These are phyloP conservation scores for Chrysoporthe deuterocubensis DNA, from an alignment of 2,329 filamentous ascomycete genomes.

Conservation along the genomic window DNA sequence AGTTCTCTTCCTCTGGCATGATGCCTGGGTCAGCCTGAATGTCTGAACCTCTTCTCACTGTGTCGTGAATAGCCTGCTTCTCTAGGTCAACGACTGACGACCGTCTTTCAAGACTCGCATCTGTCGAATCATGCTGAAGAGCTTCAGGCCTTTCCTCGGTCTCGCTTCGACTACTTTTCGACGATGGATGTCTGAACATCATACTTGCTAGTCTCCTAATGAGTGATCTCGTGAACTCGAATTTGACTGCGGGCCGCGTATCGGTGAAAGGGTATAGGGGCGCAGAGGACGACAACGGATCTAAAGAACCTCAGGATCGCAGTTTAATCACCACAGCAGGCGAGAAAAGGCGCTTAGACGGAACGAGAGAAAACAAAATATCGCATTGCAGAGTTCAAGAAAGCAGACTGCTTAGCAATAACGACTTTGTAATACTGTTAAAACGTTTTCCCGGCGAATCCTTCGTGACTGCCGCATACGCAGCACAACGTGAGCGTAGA, in stretches of 20 bases:
- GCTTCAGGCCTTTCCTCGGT: background rate
- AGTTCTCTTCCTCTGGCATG: background rate
- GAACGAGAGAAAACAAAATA: background rate
- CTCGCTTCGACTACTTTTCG: conserved; percentile 9
- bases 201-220: background rate
- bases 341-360: background rate
- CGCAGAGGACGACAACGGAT: background rate
- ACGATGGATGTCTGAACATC: background rate
- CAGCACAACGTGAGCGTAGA: background rate
- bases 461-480: background rate
- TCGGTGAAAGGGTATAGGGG: background rate
- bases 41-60: background rate
- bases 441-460: background rate
- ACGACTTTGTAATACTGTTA: background rate
- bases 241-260: background rate
- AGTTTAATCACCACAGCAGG: background rate
- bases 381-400: background rate
- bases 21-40: conserved; percentile 16
- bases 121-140: background rate
- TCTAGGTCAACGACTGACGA: background rate
- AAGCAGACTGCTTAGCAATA: background rate
- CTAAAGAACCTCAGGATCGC: background rate
- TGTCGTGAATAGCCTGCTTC: conserved; percentile 1
- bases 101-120: background rate
- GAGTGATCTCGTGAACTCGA: background rate